These are phyloP conservation scores for Trichoderma lentiforme DNA, from an alignment of 2,329 filamentous ascomycete species.

Conservation along the genomic window DNA sequence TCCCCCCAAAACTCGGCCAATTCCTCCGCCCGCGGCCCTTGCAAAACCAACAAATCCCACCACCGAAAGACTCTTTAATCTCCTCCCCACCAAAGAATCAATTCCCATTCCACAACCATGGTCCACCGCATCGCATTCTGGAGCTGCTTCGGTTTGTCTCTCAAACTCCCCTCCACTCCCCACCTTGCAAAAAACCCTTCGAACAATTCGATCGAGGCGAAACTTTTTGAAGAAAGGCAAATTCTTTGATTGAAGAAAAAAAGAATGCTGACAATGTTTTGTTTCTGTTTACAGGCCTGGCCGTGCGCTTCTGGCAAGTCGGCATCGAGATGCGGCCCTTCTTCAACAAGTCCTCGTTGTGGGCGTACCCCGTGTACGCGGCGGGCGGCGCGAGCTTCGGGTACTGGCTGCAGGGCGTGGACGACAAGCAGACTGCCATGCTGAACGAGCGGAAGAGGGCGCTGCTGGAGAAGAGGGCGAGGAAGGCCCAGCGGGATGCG, in stretches of 20 bases:
- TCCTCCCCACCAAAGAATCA: neutral
- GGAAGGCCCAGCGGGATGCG: slow-evolving; percentile 48
- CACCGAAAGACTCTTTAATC: too few species aligned
- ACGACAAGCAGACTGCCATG: slow-evolving; percentile 74
- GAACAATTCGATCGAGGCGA: neutral
- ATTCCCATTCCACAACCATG: slow-evolving; percentile 43
- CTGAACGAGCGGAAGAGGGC: slow-evolving; percentile 74
- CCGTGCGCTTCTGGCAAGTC: slow-evolving; percentile 91
- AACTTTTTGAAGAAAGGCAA: too few species aligned
- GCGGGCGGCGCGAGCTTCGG: slow-evolving; percentile 86
- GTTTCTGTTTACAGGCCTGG: slow-evolving; percentile 63
- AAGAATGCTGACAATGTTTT: neutral
- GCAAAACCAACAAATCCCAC: neutral
- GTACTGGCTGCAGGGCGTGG: slow-evolving; percentile 93
- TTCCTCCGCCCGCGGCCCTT: slow-evolving; percentile 13
- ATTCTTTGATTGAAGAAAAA: too few species aligned
- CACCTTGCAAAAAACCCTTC: neutral
- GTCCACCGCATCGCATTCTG: slow-evolving; percentile 72
- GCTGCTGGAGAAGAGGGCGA: slow-evolving; percentile 84
- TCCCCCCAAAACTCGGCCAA: slow-evolving; percentile 20
- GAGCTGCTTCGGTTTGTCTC: slow-evolving; percentile 80
- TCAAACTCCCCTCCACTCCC: slow-evolving; percentile 4
- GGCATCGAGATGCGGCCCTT: slow-evolving; percentile 98
- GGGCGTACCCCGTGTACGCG: slow-evolving; percentile 89
- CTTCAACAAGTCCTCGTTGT: slow-evolving; percentile 78